These are phyloP conservation scores for Penicillium sp. DNA, from an alignment of 2,329 filamentous ascomycete species.

Conservation along the genomic window DNA sequence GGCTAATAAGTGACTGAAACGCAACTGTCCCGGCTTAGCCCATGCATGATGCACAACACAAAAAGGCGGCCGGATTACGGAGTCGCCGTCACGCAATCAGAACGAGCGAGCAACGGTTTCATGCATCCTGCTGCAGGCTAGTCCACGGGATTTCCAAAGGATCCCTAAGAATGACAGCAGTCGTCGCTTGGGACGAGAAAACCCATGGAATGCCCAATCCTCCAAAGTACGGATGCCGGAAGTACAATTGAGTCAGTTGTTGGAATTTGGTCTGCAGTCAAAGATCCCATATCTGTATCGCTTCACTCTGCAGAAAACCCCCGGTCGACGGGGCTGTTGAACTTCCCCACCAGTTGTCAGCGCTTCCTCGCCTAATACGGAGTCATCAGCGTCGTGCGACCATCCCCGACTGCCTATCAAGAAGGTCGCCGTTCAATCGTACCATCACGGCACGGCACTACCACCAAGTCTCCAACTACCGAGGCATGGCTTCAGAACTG, in stretches of 20 bases:
- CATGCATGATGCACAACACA: slow-evolving; percentile 28
- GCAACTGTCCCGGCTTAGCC: slow-evolving; percentile 10
- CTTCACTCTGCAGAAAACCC: background rate
- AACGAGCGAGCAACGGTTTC: slow-evolving; percentile 20
- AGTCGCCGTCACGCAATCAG: slow-evolving; percentile 7
- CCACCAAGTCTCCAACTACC: background rate
- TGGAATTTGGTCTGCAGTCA: background rate
- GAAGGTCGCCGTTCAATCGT: background rate
- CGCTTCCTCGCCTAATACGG: background rate
- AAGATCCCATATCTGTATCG: background rate
- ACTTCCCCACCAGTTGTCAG: background rate
- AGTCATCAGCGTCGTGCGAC: background rate
- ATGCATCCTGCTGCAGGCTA: slow-evolving; percentile 20
- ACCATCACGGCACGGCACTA: background rate
- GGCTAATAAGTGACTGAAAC: slow-evolving; percentile 6
- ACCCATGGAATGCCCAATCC: background rate
- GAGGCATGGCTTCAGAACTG: background rate
- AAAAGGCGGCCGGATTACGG: background rate
- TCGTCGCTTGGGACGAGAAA: background rate
- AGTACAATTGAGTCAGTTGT: background rate
- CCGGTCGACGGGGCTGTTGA: background rate
- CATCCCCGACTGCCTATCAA: background rate
- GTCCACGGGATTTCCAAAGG: background rate
- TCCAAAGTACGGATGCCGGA: background rate
- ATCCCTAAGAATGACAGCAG: background rate